phyloP scores from a whole-genome alignment of 75 land plant species.

The Pinus taeda region DNA sequence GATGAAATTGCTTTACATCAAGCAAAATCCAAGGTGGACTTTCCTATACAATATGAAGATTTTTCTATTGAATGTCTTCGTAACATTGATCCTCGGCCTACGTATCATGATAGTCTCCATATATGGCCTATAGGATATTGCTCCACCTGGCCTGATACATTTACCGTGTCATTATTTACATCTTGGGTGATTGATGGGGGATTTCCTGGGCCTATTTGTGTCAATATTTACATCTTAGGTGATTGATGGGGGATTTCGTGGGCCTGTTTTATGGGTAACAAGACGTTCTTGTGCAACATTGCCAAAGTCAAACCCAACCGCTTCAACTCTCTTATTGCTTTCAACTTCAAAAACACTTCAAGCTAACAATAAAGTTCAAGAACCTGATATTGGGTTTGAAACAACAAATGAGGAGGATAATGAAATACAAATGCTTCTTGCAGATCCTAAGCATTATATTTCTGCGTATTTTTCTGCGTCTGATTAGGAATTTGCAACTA shows the following conservation, averaged over 20 bases:
- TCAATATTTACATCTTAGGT: slow-evolving; percentile 78
- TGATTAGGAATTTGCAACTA: slow-evolving; percentile 26
- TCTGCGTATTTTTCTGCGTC: slow-evolving; percentile 15
- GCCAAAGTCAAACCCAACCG: slow-evolving; percentile 31
- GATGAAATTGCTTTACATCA: slow-evolving; percentile 3
- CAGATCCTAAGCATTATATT: slow-evolving; percentile 25
- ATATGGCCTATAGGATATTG: slow-evolving; percentile 80
- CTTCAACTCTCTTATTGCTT: slow-evolving; percentile 34
- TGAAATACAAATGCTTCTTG: slow-evolving; percentile 28
- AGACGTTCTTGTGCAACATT: slow-evolving; percentile 52
- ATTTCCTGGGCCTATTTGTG: no score
- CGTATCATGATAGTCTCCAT: slow-evolving; percentile 45
- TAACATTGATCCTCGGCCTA: slow-evolving; percentile 43
- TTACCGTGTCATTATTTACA: slow-evolving; percentile 89
- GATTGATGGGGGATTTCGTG: slow-evolving; percentile 61
- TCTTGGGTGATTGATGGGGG: no score
- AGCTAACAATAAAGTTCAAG: not conserved
- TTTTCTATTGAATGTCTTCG: slow-evolving; percentile 64
- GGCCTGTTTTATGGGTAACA: slow-evolving; percentile 73
- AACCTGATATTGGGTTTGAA: not conserved
- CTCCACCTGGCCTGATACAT: slow-evolving; percentile 82
- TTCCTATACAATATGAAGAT: slow-evolving; percentile 81
- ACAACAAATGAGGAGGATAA: slow-evolving; percentile 22
- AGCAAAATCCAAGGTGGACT: slow-evolving; percentile 27
- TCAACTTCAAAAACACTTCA: slow-evolving; percentile 3